Percentiles rank a stretch among this genome's conserved stretches.
These are phyloP conservation scores for Vigna reflexopilosa DNA, from an alignment of 306 rosid species.

Conservation along the genomic window DNA sequence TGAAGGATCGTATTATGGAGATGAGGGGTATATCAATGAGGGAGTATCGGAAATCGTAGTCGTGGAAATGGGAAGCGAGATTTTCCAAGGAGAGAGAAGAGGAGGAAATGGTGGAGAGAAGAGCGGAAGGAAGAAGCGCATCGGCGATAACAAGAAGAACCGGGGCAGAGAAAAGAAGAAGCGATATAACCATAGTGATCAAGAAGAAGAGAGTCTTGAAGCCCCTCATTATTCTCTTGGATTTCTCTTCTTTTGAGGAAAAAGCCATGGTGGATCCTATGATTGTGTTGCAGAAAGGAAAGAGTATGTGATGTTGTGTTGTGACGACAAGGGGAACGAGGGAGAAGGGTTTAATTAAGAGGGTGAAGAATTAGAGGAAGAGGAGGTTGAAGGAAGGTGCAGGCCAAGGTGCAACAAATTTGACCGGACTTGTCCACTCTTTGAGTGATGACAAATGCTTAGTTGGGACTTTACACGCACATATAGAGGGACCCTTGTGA, in stretches of 20 bases:
- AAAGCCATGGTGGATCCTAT: slow-evolving; percentile 63
- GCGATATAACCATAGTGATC: slow-evolving; percentile 80
- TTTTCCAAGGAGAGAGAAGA: slow-evolving; percentile 51
- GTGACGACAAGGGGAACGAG: slow-evolving; percentile 29
- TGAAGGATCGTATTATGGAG: slow-evolving; percentile 73
- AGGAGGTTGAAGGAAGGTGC: slow-evolving; percentile 45
- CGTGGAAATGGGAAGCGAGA: slow-evolving; percentile 67
- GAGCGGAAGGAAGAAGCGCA: slow-evolving; percentile 76
- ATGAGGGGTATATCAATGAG: slow-evolving; percentile 90
- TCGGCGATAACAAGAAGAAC: slow-evolving; percentile 78
- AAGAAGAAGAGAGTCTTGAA: slow-evolving; percentile 84
- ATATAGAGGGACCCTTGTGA: slow-evolving; percentile 17
- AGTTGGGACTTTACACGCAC: slow-evolving; percentile 54
- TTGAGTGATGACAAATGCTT: slow-evolving; percentile 44
- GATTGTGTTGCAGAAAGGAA: neutral
- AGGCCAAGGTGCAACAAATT: slow-evolving; percentile 60
- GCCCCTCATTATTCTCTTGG: slow-evolving; percentile 65
- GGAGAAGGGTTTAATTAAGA: slow-evolving; percentile 8
- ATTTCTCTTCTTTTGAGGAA: slow-evolving; percentile 76
- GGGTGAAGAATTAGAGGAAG: slow-evolving; percentile 33
- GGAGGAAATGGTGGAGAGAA: slow-evolving; percentile 72
- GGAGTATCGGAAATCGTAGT: slow-evolving; percentile 87
- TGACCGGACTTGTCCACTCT: slow-evolving; percentile 48
- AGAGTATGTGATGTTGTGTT: neutral
- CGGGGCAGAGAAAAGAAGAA: slow-evolving; percentile 85